Evolutionary conservation across 345 rosid species (phyloP).

Genomic region (Pistacia vera): DNA sequence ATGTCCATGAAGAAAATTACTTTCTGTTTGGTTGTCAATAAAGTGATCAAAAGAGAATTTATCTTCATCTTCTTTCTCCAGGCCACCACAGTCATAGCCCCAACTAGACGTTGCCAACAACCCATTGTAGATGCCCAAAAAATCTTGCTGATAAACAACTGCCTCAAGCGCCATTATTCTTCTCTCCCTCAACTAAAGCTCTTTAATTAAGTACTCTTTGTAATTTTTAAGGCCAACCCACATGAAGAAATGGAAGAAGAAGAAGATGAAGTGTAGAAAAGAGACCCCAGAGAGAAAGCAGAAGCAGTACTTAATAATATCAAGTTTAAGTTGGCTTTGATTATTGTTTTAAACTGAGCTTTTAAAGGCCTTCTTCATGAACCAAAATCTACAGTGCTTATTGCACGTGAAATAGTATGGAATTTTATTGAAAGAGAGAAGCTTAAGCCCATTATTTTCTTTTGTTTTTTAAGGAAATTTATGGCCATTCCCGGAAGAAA

Average conservation of each 20-base stretch:
- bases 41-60: conserved; percentile 29
- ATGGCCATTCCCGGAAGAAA: not conserved
- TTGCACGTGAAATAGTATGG: conserved; percentile 48
- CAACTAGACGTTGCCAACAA: conserved; percentile 41
- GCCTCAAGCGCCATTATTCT: conserved; percentile 74
- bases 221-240: not conserved
- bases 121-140: conserved; percentile 35
- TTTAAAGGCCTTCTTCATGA: conserved; percentile 36
- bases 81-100: conserved; percentile 29
- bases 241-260: not conserved
- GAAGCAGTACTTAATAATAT: not conserved
- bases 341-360: conserved; percentile 26
- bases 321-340: conserved; percentile 10
- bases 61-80: conserved; percentile 26
- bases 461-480: not conserved
- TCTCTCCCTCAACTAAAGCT: conserved; percentile 11
- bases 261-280: not conserved
- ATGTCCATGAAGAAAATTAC: conserved; percentile 26
- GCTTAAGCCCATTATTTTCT: not conserved
- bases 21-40: conserved; percentile 45
- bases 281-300: conserved; percentile 2
- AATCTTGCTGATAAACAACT: conserved; percentile 53
- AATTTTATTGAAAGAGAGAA: conserved; percentile 4
- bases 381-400: conserved; percentile 30
- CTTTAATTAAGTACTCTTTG: not conserved